Evolutionary conservation across 1,139 yeast genomes (phyloP), one percentile per base, ranked within the genome.

Genomic region (Yamadazyma epiphylla): DNA sequence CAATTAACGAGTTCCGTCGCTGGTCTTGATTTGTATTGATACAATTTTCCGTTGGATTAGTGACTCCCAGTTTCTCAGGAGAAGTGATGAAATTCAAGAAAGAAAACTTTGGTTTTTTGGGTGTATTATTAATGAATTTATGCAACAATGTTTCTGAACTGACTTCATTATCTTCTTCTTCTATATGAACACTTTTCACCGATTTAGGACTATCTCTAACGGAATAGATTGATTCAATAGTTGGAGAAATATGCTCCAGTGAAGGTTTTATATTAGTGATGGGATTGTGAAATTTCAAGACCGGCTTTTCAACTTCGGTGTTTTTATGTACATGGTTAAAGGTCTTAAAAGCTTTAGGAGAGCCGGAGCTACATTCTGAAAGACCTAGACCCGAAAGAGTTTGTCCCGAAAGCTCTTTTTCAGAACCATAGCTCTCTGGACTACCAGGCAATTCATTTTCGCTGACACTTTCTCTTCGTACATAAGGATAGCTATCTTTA

Each of bases 221-320:
- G 2, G 44, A 56, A 25, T 51, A 51, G 8, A 53, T 49, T 4
- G 59, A 46, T 32, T 61, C 63, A 7, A 60, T 41, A 2, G 65
- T 60, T 11, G 68, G 62, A 4, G 52, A 36, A 1, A 49, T 42
- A 14, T 42, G 32, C 25, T 45, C 42, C n/a, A 48, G 45, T 3
- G 55, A 34, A 9, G 48, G 31, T 19, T 51, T 51, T 22, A 63
- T 47, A 24, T 47, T 55, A 14, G 53, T 57, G 8, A 58, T 57
- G 0, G 74, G 74, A 39, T 67, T 67, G 37, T 66, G 71, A 41
- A 64, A 66, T 31, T 55, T 45, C 37, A 28, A 25, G 31, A 26
- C 10, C 20, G 20, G 20, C 20, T 17, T 7, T 17, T 17, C 10
- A 10, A 22, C 19, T 22, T 26, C 22, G n/a, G 26, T 12, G 5